Base-by-base conservation (phyloP, 2,329 filamentous ascomycete species). In the Aspergillus piperis region DNA sequence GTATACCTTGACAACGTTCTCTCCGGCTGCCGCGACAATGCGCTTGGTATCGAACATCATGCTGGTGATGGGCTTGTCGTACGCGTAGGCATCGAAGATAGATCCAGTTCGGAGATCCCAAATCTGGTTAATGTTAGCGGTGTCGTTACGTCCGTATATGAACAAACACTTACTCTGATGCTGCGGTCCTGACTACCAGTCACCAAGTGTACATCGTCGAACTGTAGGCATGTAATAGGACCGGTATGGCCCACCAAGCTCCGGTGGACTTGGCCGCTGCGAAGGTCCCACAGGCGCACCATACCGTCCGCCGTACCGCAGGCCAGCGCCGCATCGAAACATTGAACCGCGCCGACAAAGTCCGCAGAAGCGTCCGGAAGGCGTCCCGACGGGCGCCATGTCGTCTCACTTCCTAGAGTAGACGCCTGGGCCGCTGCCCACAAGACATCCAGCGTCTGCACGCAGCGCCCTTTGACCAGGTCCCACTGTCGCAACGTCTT, bases 401-500 rank as follows among this genome's bases (percentile, higher is more conserved):
- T 80, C n/a, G 54, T 64, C 50, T 82, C 83, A 2, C 85, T 83
- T 54, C 83, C 84, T 58, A 91, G 83, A 5, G 86, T 88, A 8
- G 88, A 90, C 11, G 92, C 91, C 78, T 97, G 93, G 2, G 95
- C 93, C 4, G 95, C 93, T 8, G 95, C 95, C 95, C 95, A 99
- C 75, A 99, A 90, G 6, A 99, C 94, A 77, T 99, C 95, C 52
- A 99, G 82, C 2, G 95, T 99, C 78, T 99, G 95, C 57, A 99
- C 91, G 75, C 95, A 98, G 52, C 95, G 90, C n/a, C 95, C 95
- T 75, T 93, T 97, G 70, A 94, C 91, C 53, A 99, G 83, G 80
- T 99, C 95, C 95, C 95, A 99, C 75, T 99, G 95, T 48, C 95
- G 88, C 58, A 99, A 82, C 1, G 95, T 99, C 83, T 99, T 99